phyloP scores from a whole-genome alignment of 2,329 filamentous ascomycete genomes.

The Hypoxylon sp. region DNA sequence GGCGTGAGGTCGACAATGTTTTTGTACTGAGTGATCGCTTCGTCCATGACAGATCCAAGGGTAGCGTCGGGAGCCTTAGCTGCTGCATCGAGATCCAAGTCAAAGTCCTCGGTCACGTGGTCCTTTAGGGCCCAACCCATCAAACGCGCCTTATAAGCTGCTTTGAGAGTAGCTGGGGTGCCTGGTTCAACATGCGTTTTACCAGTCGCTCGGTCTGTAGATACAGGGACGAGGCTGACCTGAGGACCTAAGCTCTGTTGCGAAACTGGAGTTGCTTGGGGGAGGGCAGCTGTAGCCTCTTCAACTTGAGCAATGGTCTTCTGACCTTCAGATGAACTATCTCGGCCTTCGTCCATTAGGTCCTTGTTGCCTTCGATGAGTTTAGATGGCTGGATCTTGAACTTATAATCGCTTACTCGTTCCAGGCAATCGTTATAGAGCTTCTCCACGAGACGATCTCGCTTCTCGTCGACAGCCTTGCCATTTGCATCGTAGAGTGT shows the following conservation, averaged over 20 bases:
- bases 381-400: constrained; percentile 78
- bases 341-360: constrained; percentile 85
- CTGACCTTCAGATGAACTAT: constrained; percentile 78
- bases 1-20: constrained; percentile 84
- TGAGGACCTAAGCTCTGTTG: constrained; percentile 68
- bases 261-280: constrained; percentile 67
- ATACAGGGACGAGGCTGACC: constrained; percentile 73
- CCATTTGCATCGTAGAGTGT: constrained; percentile 91
- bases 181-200: constrained; percentile 80
- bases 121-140: constrained; percentile 87
- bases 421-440: constrained; percentile 96
- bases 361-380: constrained; percentile 87
- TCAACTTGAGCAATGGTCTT: constrained; percentile 82
- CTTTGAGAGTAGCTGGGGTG: constrained; percentile 77
- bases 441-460: constrained; percentile 88
- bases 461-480: constrained; percentile 80
- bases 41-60: constrained; percentile 90
- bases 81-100: constrained; percentile 78
- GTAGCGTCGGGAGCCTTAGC: constrained; percentile 78
- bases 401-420: constrained; percentile 90
- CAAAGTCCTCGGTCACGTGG: constrained; percentile 73
- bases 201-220: constrained; percentile 78
- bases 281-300: constrained; percentile 75
- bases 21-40: constrained; percentile 90
- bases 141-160: constrained; percentile 80